These are phyloP conservation scores for Aspergillus sp. DNA, from an alignment of 2,329 filamentous ascomycete genomes.

Conservation along the genomic window DNA sequence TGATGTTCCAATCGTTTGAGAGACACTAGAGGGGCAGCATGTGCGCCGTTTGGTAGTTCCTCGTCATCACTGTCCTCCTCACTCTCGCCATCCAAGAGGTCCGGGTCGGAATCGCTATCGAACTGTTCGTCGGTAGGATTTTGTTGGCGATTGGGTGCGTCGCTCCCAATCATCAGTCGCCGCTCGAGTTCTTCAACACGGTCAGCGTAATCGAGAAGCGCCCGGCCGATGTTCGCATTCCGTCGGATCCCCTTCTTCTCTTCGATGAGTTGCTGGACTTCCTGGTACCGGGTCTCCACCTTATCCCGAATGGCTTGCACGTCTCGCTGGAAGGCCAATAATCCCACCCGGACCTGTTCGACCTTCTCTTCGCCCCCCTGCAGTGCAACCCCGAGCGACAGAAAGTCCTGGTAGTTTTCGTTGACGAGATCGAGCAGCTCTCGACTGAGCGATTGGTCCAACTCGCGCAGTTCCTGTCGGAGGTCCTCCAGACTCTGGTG, in stretches of 20 bases:
- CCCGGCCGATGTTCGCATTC: conserved; percentile 62
- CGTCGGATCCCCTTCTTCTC: conserved; percentile 65
- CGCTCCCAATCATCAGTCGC: conserved; percentile 64
- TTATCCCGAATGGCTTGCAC: conserved; percentile 69
- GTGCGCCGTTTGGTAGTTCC: conserved; percentile 38
- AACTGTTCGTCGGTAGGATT: conserved; percentile 17
- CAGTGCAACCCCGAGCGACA: conserved; percentile 77
- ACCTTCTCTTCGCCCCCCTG: conserved; percentile 87
- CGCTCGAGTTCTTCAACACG: conserved; percentile 61
- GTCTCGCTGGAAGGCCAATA: conserved; percentile 81
- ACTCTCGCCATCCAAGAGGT: conserved; percentile 34
- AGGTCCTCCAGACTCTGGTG: conserved; percentile 97
- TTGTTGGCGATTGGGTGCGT: conserved; percentile 17
- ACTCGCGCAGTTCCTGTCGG: conserved; percentile 77
- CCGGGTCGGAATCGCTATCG: conserved; percentile 36
- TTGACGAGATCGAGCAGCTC: conserved; percentile 96
- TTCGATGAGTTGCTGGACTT: conserved; percentile 62
- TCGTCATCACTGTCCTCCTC: conserved; percentile 38
- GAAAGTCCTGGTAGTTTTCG: conserved; percentile 87
- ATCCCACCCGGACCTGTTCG: conserved; percentile 81
- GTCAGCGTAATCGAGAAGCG: conserved; percentile 45
- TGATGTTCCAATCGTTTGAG: conserved; percentile 54
- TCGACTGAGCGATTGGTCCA: conserved; percentile 74
- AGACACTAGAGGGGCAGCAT: conserved; percentile 32
- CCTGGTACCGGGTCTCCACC: conserved; percentile 62